A percentile compares a stretch with the other conserved stretches of the same genome.
Evolutionary conservation across 495 filamentous ascomycete genomes (phyloP).

Genomic region (Rhypophila decipiens): DNA sequence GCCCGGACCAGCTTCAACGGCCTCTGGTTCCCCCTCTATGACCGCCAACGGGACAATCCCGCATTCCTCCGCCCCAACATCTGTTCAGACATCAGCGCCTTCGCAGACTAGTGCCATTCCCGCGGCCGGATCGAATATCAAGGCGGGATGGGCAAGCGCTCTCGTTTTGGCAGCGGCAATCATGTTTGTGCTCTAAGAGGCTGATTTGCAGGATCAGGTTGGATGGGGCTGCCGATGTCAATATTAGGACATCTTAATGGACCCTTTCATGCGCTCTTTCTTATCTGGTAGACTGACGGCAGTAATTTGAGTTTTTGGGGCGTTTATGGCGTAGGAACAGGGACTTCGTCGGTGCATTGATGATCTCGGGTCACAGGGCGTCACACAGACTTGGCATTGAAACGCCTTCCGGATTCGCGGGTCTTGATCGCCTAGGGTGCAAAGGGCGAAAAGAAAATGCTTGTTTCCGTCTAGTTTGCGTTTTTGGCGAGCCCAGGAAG

Average conservation of each 20-base stretch:
- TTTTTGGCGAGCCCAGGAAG: not conserved
- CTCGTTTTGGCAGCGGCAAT: slow-evolving; percentile 18
- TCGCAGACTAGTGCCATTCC: not conserved
- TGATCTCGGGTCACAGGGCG: not conserved
- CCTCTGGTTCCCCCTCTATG: not conserved
- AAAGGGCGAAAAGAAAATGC: not conserved
- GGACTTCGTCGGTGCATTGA: slow-evolving; percentile 3
- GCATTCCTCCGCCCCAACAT: slow-evolving; percentile 1
- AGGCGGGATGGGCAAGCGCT: slow-evolving; percentile 8
- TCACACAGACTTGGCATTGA: slow-evolving; percentile 5
- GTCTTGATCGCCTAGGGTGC: not conserved
- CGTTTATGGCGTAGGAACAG: slow-evolving; percentile 3
- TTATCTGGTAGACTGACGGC: too few species aligned
- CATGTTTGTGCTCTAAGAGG: slow-evolving; percentile 25
- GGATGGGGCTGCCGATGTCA: not conserved
- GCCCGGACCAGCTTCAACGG: slow-evolving; percentile 4
- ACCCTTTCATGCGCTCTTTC: too few species aligned
- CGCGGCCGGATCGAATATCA: slow-evolving; percentile 9
- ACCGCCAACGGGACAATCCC: slow-evolving; percentile 1
- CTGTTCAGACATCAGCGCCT: slow-evolving; percentile 1
- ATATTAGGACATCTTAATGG: not conserved
- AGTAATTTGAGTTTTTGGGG: slow-evolving; percentile 1
- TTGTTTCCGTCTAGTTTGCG: not conserved
- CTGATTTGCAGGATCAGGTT: not conserved
- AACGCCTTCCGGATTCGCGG: slow-evolving; percentile 1